phyloP scores from a whole-genome alignment of 192 early-diverging fungal species.

The Mortierella claussenii region DNA sequence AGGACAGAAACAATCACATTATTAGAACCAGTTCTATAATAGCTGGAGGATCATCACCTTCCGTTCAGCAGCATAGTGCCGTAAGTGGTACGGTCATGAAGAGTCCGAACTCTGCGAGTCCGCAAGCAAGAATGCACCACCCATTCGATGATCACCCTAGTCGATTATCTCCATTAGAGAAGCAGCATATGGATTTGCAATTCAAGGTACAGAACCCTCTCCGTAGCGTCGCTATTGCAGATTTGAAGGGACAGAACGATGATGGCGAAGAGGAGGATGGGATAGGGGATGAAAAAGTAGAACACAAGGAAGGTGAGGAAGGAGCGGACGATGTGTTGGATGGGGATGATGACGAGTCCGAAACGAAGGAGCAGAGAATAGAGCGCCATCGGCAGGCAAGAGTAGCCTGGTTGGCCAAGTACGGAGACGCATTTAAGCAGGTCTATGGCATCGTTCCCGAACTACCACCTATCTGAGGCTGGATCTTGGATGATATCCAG shows the following conservation, averaged over 20 bases:
- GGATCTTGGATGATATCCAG: too few relatives aligned
- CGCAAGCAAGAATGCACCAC: conserved; percentile 5
- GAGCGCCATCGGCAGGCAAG: conserved; percentile 30
- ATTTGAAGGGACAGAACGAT: too few relatives aligned
- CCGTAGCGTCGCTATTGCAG: not conserved
- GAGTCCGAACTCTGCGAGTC: conserved; percentile 18
- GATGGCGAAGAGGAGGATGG: conserved; percentile 12
- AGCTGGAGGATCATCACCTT: too few relatives aligned
- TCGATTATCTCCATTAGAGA: conserved; percentile 35
- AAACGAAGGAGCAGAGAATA: conserved; percentile 36
- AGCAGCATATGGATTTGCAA: conserved; percentile 22
- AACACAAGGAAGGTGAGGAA: conserved; percentile 15
- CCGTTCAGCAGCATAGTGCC: too few relatives aligned
- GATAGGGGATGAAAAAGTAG: conserved; percentile 10
- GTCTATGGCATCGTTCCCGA: conserved; percentile 47
- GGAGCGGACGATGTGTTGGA: too few relatives aligned
- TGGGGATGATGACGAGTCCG: conserved; percentile 20
- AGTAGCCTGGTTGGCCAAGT: conserved; percentile 44
- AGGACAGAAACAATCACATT: too few relatives aligned
- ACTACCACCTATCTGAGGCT: conserved; percentile 38
- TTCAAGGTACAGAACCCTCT: not conserved
- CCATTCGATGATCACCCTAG: conserved; percentile 42
- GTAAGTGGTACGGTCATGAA: too few relatives aligned
- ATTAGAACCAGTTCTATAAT: too few relatives aligned
- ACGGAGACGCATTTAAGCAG: conserved; percentile 46